Conservation (phyloP, 768 basidiomycete genomes). For the Naematelia aurantialba region DNA sequence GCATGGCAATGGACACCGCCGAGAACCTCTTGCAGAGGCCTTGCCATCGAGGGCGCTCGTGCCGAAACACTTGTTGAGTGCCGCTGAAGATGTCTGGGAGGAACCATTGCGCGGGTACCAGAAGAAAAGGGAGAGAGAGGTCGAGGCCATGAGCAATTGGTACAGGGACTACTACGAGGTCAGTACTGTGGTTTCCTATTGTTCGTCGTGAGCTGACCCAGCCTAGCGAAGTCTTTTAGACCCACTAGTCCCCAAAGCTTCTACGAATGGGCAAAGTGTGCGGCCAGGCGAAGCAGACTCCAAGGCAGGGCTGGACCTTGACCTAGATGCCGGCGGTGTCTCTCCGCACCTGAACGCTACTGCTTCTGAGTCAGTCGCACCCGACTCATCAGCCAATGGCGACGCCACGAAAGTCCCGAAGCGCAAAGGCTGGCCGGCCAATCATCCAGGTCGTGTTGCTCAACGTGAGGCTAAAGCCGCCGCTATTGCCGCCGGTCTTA, state of each 20-base stretch:
- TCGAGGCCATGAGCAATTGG: constrained; percentile 3
- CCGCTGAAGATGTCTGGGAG: constrained; percentile 38
- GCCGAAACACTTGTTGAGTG: constrained; percentile 9
- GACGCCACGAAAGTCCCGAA: constrained; percentile 8
- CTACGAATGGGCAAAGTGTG: not conserved
- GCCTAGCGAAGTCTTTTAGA: not conserved
- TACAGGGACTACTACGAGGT: not conserved
- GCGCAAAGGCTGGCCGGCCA: constrained; percentile 25
- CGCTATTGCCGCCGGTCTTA: constrained; percentile 12
- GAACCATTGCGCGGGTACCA: constrained; percentile 30
- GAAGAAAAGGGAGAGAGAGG: constrained; percentile 30
- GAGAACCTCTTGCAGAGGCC: not conserved
- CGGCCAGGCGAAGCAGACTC: not conserved
- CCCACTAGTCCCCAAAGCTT: not conserved
- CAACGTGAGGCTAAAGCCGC: constrained; percentile 23
- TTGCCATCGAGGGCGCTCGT: not conserved
- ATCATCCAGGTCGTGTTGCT: constrained; percentile 25
- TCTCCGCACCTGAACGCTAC: not conserved
- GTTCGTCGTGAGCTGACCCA: not conserved
- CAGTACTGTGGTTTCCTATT: not conserved
- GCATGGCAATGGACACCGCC: not conserved
- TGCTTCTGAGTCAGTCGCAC: not conserved
- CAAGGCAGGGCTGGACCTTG: not conserved
- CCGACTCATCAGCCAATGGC: constrained; percentile 2
- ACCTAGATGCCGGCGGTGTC: constrained; percentile 2